These are phyloP conservation scores for Paramecium bursaria DNA, from an alignment of 73 alveolate genomes.

Conservation along the genomic window DNA sequence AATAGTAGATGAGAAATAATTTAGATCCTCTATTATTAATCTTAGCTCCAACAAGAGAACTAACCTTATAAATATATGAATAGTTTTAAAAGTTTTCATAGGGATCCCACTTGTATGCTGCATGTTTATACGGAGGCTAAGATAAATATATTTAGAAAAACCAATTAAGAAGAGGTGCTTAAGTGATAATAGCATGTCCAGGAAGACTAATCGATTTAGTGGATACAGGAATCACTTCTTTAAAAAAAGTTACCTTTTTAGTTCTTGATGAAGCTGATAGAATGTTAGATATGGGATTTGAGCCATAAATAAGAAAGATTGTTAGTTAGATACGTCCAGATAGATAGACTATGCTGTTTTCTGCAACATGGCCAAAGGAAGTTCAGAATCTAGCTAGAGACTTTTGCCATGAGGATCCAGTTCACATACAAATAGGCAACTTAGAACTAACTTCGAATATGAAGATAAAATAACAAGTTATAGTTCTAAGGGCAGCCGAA, in stretches of 20 bases:
- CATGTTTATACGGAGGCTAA: constrained; percentile 90
- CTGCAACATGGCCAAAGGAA: constrained; percentile 92
- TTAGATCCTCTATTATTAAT: constrained; percentile 82
- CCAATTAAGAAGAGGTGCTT: constrained; percentile 81
- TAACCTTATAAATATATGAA: constrained; percentile 85
- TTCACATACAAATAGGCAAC: constrained; percentile 79
- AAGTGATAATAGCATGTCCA: constrained; percentile 88
- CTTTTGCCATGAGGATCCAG: constrained; percentile 80
- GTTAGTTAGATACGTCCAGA: constrained; percentile 69
- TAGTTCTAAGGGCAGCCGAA: constrained; percentile 48
- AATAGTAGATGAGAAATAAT: no score
- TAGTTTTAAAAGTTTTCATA: constrained; percentile 82
- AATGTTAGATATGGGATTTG: constrained; percentile 95
- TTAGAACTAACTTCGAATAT: constrained; percentile 76
- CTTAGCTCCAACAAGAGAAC: constrained; percentile 94
- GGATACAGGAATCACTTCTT: constrained; percentile 73
- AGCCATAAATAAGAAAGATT: constrained; percentile 83
- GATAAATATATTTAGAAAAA: constrained; percentile 74
- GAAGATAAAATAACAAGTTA: constrained; percentile 68
- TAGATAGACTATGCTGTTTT: constrained; percentile 89
- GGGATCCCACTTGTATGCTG: constrained; percentile 82
- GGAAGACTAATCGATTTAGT: constrained; percentile 92
- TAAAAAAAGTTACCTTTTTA: constrained; percentile 77
- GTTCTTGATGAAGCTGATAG: constrained; percentile 96
- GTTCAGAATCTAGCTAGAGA: constrained; percentile 82